Evolutionary conservation across 2,329 filamentous ascomycete species (phyloP).

Genomic region (Xylaria sp.): DNA sequence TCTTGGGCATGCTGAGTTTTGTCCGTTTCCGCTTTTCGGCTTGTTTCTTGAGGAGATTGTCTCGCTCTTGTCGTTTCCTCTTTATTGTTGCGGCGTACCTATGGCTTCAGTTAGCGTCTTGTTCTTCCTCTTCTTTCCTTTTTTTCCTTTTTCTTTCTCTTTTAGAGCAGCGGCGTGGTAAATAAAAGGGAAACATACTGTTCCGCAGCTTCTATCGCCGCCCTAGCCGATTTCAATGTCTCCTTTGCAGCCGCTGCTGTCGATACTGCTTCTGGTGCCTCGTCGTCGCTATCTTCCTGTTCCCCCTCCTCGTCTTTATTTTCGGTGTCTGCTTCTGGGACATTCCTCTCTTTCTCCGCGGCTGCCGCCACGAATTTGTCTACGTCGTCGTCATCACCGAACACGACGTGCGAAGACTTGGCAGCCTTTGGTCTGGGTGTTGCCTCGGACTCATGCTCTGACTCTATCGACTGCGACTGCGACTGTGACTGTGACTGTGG

Average conservation of each 20-base stretch:
- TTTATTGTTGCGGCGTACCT: constrained; percentile 65
- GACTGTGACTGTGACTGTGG: background rate
- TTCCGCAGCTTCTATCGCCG: constrained; percentile 61
- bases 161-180: constrained; percentile 5
- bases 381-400: constrained; percentile 50
- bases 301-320: constrained; percentile 52
- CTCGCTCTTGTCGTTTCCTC: constrained; percentile 66
- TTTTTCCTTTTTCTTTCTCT: background rate
- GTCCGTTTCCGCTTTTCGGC: constrained; percentile 61
- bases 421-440: constrained; percentile 37
- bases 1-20: constrained; percentile 14
- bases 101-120: constrained; percentile 20
- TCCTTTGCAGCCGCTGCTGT: constrained; percentile 61
- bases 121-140: too few relatives aligned
- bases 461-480: constrained; percentile 25
- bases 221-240: constrained; percentile 59
- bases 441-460: constrained; percentile 35
- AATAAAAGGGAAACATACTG: constrained; percentile 55
- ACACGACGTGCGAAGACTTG: constrained; percentile 49
- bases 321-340: constrained; percentile 6
- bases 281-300: constrained; percentile 59
- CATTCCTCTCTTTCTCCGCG: constrained; percentile 34
- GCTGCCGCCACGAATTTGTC: constrained; percentile 49
- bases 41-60: constrained; percentile 66
- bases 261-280: constrained; percentile 69